Conservation (phyloP, 1,139 yeast genomes). For the Pichia sp. region DNA sequence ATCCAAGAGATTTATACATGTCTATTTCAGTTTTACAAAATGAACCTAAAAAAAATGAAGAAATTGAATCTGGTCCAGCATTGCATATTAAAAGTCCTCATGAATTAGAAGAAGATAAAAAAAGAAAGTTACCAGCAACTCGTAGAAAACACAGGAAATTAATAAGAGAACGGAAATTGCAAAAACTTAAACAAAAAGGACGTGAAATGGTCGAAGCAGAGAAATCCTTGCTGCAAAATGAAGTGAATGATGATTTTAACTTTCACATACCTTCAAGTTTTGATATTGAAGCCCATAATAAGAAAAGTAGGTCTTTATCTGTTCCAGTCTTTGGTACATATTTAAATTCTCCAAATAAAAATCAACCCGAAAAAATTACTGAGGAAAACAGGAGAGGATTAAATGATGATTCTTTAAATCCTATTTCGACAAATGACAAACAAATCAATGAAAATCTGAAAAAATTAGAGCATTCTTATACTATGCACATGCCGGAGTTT, state of each 20-base stretch:
- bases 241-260: conserved; percentile 2
- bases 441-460: conserved; percentile 4
- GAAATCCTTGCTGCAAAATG: conserved; percentile 1
- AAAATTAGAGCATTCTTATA: conserved; percentile 5
- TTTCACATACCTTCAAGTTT: conserved; percentile 1
- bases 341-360: conserved; percentile 4
- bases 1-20: conserved; percentile 78
- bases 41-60: conserved; percentile 34
- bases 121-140: conserved; percentile 21
- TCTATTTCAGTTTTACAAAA: conserved; percentile 75
- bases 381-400: conserved; percentile 2
- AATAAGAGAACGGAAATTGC: conserved; percentile 17
- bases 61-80: conserved; percentile 70
- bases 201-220: conserved; percentile 20
- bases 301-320: conserved; percentile 10
- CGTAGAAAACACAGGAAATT: conserved; percentile 19
- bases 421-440: conserved; percentile 6
- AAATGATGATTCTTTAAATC: conserved; percentile 11
- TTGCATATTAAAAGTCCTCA: conserved; percentile 74
- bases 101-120: conserved; percentile 59
- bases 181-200: conserved; percentile 14
- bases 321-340: conserved; percentile 3
- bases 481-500: conserved; percentile 12
- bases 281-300: neutral
- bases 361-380: neutral